Percentiles rank a stretch among this genome's conserved stretches.
Evolutionary conservation across 805 yeast genomes (phyloP).

Genomic region (Crinitomyces ghanaensis): DNA sequence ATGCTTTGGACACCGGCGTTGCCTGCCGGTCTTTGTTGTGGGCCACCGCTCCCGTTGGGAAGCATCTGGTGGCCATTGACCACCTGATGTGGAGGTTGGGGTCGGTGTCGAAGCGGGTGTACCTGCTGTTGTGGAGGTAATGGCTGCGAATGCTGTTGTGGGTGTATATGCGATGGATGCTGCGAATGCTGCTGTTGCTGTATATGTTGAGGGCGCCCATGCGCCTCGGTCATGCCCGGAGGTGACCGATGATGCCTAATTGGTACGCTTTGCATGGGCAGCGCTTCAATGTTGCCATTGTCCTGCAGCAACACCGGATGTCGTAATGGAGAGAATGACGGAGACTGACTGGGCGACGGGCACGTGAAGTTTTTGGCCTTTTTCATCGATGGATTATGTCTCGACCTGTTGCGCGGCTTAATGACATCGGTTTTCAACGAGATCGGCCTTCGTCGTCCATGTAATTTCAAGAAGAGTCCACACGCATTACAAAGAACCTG

Average conservation of each 20-base stretch:
- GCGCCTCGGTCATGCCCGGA: slow-evolving; percentile 5
- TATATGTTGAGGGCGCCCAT: too few species aligned
- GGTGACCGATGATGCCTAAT: slow-evolving; percentile 4
- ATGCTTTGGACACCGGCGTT: slow-evolving; percentile 1
- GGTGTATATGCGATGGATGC: slow-evolving; percentile 4
- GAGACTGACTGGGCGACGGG: slow-evolving; percentile 10
- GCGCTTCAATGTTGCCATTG: slow-evolving; percentile 10
- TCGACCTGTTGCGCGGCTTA: slow-evolving; percentile 57
- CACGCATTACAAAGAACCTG: slow-evolving; percentile 91
- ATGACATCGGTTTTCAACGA: slow-evolving; percentile 86
- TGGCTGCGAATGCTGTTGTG: slow-evolving; percentile 1
- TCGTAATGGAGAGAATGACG: slow-evolving; percentile 9
- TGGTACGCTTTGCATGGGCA: slow-evolving; percentile 8
- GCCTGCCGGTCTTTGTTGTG: too few species aligned
- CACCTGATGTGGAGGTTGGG: slow-evolving; percentile 3
- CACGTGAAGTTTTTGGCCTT: slow-evolving; percentile 8
- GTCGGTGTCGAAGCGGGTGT: slow-evolving; percentile 2
- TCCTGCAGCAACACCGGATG: slow-evolving; percentile 6
- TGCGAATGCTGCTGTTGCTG: slow-evolving; percentile 1
- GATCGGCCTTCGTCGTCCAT: slow-evolving; percentile 89
- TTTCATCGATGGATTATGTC: slow-evolving; percentile 10
- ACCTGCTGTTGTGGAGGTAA: background rate
- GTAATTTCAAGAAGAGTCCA: slow-evolving; percentile 78
- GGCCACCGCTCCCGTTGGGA: background rate
- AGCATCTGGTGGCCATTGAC: too few species aligned